Conservation (phyloP, 2,329 filamentous ascomycete species). For the Nothomitra cinnamomea region DNA sequence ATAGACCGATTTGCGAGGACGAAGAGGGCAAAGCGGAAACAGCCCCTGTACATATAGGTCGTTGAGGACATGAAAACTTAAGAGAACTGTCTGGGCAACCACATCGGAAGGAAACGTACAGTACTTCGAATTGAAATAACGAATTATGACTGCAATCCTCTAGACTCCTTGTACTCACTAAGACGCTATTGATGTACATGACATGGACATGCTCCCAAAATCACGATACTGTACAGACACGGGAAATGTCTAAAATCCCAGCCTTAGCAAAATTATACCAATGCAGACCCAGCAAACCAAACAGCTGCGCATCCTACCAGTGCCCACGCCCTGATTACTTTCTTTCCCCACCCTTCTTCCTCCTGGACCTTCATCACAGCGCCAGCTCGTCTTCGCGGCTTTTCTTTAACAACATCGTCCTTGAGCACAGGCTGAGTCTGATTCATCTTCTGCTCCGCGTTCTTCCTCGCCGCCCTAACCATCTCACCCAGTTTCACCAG, state of each 20-base stretch:
- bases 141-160: too few species aligned
- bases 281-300: background rate
- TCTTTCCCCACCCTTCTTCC: conserved; percentile 2
- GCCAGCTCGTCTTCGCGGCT: background rate
- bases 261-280: background rate
- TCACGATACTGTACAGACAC: background rate
- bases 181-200: too few species aligned
- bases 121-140: too few species aligned
- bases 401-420: too few species aligned
- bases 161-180: too few species aligned
- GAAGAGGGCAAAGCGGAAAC: background rate
- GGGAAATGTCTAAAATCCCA: background rate
- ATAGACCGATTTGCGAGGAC: background rate
- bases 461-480: background rate
- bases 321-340: background rate
- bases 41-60: background rate
- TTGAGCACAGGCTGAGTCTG: background rate
- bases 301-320: background rate
- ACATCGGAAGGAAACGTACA: too few species aligned
- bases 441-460: background rate
- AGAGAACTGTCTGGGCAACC: too few species aligned
- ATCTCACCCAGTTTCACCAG: conserved; percentile 46
- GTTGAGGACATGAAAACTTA: too few species aligned
- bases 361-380: conserved; percentile 4
- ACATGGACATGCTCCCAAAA: background rate